Evolutionary conservation across 305 asterid genomes (phyloP), one percentile per base, ranked within the genome.

Genomic region (Vinca major): DNA sequence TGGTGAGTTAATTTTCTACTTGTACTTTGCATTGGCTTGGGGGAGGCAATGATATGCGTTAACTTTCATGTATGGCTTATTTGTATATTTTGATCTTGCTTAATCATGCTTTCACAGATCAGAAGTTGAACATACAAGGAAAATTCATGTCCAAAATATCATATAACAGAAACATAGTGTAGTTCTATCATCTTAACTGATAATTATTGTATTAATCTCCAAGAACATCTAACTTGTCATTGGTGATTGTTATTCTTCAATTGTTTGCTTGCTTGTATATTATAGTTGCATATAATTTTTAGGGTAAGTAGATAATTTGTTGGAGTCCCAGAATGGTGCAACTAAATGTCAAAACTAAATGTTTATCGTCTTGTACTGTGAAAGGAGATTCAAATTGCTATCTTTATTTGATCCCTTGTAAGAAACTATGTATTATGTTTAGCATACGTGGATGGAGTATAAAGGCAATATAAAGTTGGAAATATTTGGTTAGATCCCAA

Each of bases 1-100:
- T 94, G 99, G 99, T 94, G 75, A 85, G 89, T 81, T 47, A 58
- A n/a, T 62, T 63, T 58, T 33, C 56, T 62, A 19, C 53, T 67
- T 45, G 68, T 40, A 51, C 41, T 62, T 44, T 60, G 51, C 61
- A 4, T 48, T 72, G 55, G 62, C 55, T 65, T 39, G 17, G 43
- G 4, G 52, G 41, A 14, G 40, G 44, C 13, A 33, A 8, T 45
- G 55, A 26, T 40, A 53, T 33, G n/a, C 41, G 45, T 17, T 57
- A 43, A 40, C 19, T 9, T 1, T 12, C n/a, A 48, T 47, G 36
- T 4, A 3, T 5, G 5, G 40, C 0, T 40, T 2, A 62, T 43
- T 21, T 33, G 16, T 65, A n/a, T 9, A 43, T 17, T 55, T 12
- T 56, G 20, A 56, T 54, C 49, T 40, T 43, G 53, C n/a, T 14